Evolutionary conservation across 495 filamentous ascomycete genomes (phyloP).

Genomic region (Aspergillus indologenus): DNA sequence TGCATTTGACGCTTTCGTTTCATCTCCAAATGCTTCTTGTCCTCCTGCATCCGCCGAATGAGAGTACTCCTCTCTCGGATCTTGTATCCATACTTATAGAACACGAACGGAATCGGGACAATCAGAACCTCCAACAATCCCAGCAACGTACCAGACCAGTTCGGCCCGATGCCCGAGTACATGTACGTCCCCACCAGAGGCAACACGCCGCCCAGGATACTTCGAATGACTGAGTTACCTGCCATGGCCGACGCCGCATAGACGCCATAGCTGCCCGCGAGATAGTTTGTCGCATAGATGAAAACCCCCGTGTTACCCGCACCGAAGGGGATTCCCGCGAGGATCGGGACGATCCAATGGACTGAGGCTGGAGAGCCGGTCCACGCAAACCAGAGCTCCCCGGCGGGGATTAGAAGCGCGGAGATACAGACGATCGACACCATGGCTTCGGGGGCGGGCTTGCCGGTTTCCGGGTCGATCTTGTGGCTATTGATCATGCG

Average conservation of each 20-base stretch:
- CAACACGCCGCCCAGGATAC: conserved; percentile 62
- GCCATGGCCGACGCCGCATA: conserved; percentile 76
- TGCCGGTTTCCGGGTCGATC: conserved; percentile 63
- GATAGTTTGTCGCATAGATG: conserved; percentile 75
- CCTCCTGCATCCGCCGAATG: conserved; percentile 25
- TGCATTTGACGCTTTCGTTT: conserved; percentile 20
- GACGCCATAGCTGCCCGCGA: conserved; percentile 71
- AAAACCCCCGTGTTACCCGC: conserved; percentile 71
- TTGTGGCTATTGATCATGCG: conserved; percentile 66
- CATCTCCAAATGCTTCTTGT: conserved; percentile 21
- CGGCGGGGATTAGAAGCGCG: conserved; percentile 61
- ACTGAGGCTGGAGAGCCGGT: conserved; percentile 65
- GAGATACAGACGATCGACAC: conserved; percentile 68
- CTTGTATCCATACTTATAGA: conserved; percentile 26
- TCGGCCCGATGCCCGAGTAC: conserved; percentile 63
- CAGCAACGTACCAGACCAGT: conserved; percentile 68
- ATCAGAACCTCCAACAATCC: conserved; percentile 24
- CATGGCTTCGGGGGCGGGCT: conserved; percentile 67
- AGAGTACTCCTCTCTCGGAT: conserved; percentile 23
- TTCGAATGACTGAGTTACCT: conserved; percentile 67
- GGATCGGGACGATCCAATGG: conserved; percentile 72
- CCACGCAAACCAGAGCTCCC: conserved; percentile 78
- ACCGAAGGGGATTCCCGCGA: conserved; percentile 74
- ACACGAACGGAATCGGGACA: conserved; percentile 25
- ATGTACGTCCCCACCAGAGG: conserved; percentile 72